phyloP scores from a whole-genome alignment of 1,284 basidiomycete species.

The Bondarzewia mesenterica region DNA sequence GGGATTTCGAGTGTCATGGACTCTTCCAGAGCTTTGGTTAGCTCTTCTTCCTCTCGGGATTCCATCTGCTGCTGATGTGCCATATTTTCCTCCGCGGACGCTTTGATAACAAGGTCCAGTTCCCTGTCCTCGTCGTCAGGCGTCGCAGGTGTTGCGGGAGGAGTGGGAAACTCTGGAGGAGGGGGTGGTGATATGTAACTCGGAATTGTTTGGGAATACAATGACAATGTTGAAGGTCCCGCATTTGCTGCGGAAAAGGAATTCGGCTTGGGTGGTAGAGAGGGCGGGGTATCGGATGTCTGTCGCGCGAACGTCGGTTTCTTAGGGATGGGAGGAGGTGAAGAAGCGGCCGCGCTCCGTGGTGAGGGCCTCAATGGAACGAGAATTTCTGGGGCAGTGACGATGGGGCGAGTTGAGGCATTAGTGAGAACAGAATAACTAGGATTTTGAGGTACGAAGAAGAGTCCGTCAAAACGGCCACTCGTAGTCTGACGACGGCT shows the following conservation, averaged over 20 bases:
- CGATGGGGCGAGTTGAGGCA: neutral
- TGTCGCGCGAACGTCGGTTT: conserved; percentile 17
- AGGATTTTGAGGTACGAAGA: neutral
- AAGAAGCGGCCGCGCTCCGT: neutral
- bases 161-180: neutral
- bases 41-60: conserved; percentile 52
- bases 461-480: neutral
- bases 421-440: conserved; percentile 3
- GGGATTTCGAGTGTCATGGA: conserved; percentile 30
- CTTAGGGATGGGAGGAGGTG: conserved; percentile 4
- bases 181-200: neutral
- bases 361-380: neutral
- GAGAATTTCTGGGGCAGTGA: neutral
- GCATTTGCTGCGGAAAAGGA: conserved; percentile 10
- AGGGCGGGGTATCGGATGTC: conserved; percentile 22
- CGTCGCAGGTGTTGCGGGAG: conserved; percentile 14
- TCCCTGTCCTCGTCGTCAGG: conserved; percentile 24
- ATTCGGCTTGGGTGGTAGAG: conserved; percentile 25
- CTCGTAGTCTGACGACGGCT: neutral
- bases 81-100: conserved; percentile 43
- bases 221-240: neutral
- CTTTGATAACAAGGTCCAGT: conserved; percentile 34
- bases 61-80: conserved; percentile 26
- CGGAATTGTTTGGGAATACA: conserved; percentile 3
- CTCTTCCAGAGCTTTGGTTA: conserved; percentile 55